Evolutionary conservation across 139 green algal genomes (phyloP).

Genomic region (Desmodesmus armatus): DNA sequence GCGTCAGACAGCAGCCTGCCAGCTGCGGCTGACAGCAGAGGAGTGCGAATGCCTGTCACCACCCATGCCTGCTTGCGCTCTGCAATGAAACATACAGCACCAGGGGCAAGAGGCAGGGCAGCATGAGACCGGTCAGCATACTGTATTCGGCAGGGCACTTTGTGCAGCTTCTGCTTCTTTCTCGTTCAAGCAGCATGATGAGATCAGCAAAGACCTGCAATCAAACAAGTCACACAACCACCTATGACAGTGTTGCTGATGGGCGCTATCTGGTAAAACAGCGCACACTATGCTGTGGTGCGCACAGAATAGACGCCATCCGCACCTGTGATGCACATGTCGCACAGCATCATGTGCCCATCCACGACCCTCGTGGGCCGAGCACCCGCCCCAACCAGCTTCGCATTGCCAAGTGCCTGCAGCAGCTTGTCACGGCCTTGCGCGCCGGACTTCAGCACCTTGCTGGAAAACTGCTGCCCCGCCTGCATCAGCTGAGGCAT

Average conservation of each 20-base stretch:
- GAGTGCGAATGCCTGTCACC: neutral
- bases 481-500: slow-evolving; percentile 13
- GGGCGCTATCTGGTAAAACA: neutral
- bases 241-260: neutral
- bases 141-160: neutral
- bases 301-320: neutral
- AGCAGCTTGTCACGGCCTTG: neutral
- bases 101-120: neutral
- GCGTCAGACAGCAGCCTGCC: neutral
- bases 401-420: neutral
- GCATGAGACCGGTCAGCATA: neutral
- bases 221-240: neutral
- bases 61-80: slow-evolving; percentile 27
- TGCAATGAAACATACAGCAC: neutral
- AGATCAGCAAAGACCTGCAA: neutral
- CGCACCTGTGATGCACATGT: slow-evolving; percentile 26
- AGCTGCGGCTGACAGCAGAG: neutral
- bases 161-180: neutral
- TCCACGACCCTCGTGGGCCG: neutral
- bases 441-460: neutral
- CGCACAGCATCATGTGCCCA: slow-evolving; percentile 43
- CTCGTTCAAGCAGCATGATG: neutral
- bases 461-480: neutral
- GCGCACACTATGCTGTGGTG: no score
- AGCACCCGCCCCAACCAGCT: neutral